phyloP scores from a whole-genome alignment of 2,329 filamentous ascomycete genomes.

The Arthrobotrys megalospora region DNA sequence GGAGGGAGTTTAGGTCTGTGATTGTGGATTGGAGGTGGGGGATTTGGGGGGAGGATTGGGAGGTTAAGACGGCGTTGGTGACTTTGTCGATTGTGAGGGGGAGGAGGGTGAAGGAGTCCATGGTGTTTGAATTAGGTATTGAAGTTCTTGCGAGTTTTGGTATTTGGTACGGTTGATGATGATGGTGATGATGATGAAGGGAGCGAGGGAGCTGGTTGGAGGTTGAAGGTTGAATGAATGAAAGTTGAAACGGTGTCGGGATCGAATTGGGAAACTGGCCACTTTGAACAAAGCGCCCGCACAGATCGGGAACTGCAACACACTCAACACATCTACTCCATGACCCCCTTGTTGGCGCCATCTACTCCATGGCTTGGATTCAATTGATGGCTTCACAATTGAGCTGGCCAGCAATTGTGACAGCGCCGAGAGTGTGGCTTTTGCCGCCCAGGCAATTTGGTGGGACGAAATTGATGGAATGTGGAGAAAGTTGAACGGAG shows the following conservation, averaged over 20 bases:
- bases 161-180: too few relatives aligned
- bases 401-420: too few relatives aligned
- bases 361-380: not conserved
- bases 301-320: not conserved
- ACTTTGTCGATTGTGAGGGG: constrained; percentile 85
- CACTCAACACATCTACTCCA: not conserved
- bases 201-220: constrained; percentile 85
- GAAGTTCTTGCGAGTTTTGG: not conserved
- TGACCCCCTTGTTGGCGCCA: too few relatives aligned
- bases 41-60: constrained; percentile 67
- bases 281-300: constrained; percentile 23
- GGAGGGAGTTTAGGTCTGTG: constrained; percentile 81
- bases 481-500: too few relatives aligned
- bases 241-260: constrained; percentile 24
- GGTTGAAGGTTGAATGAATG: not conserved
- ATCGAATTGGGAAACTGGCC: constrained; percentile 24
- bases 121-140: constrained; percentile 6
- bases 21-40: constrained; percentile 76
- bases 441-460: too few relatives aligned
- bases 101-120: constrained; percentile 83
- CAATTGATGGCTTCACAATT: not conserved
- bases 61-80: constrained; percentile 79
- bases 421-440: too few relatives aligned
- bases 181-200: constrained; percentile 83
- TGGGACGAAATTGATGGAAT: too few relatives aligned